phyloP scores from a whole-genome alignment of 306 rosid genomes.

The Vicia sativa region DNA sequence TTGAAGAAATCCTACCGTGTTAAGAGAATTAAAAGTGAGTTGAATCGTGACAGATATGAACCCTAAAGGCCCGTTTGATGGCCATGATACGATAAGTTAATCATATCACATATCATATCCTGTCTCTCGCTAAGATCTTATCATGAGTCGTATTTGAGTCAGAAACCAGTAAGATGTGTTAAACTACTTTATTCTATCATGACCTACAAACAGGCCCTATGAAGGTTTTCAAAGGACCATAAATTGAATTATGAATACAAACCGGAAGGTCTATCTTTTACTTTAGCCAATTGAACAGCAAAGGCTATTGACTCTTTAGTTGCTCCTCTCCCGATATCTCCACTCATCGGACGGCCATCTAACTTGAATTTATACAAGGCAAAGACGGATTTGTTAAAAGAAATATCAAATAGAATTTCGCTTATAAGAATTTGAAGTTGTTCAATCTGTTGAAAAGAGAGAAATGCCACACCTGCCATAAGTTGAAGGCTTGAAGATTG shows the following conservation, averaged over 20 bases:
- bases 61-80: neutral
- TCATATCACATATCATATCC: neutral
- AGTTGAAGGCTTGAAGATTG: slow-evolving; percentile 59
- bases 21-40: slow-evolving; percentile 18
- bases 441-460: slow-evolving; percentile 27
- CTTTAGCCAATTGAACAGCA: slow-evolving; percentile 62
- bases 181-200: neutral
- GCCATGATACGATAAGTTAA: neutral
- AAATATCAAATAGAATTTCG: slow-evolving; percentile 24
- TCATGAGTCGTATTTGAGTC: neutral
- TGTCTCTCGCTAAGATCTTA: neutral
- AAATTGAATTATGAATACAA: slow-evolving; percentile 31
- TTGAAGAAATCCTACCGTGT: slow-evolving; percentile 79
- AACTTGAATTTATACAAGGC: slow-evolving; percentile 53
- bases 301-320: slow-evolving; percentile 84
- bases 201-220: neutral
- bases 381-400: slow-evolving; percentile 35
- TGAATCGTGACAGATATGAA: slow-evolving; percentile 17
- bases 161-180: neutral
- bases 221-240: slow-evolving; percentile 13
- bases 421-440: slow-evolving; percentile 28
- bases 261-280: slow-evolving; percentile 76
- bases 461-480: slow-evolving; percentile 77
- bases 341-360: slow-evolving; percentile 98
- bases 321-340: slow-evolving; percentile 92